Evolutionary conservation across 768 basidiomycete species (phyloP), one percentile per base, ranked within the genome.

Genomic region (Tremella mesenterica): DNA sequence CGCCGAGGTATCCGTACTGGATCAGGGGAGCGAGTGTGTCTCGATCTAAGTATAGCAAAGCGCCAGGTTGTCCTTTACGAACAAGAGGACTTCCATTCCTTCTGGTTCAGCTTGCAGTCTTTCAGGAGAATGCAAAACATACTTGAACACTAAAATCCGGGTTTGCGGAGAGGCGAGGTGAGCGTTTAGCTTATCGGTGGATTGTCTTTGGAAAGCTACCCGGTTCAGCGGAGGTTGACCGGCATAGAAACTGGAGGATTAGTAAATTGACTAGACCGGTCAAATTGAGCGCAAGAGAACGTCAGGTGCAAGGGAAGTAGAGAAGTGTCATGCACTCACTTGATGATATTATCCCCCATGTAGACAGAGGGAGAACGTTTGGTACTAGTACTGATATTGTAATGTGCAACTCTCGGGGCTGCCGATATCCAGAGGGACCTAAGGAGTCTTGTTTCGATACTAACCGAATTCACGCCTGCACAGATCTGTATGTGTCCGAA

Each of bases 121-220:
- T 33, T n/a, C 4, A 52, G 53, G 60, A 43, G 46, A 28, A 41
- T 5, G 65, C 21, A 81, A 72, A 51, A 91, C 80, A 10, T 25
- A 75, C 74, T 84, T 83, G 76, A 89, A 87, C 16, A 91, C 59
- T 36, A 93, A 69, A 85, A 92, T 96, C 43, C 79, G 77, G 0
- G 89, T 80, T 2, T 80, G 67, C 0, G 81, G 79, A 12, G 81
- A 77, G 14, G 65, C 70, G 31, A 85, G 75, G 60, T 90, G 77
- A 18, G 82, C 77, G 53, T 88, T 86, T 44, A 96, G 78, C 73
- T 91, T 88, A 7, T 79, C 70, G 26, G 81, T 80, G 13, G 86
- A 88, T 30, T 91, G 78, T 83, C 90, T 85, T 82, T 50, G 86
- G 61, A 75, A 76, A 1, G 72, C 71, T 18, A 76, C 56, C 29